A percentile compares a stretch with the other conserved stretches of the same genome.
phyloP scores from a whole-genome alignment of 2,329 filamentous ascomycete genomes.

The Alternaria solani region DNA sequence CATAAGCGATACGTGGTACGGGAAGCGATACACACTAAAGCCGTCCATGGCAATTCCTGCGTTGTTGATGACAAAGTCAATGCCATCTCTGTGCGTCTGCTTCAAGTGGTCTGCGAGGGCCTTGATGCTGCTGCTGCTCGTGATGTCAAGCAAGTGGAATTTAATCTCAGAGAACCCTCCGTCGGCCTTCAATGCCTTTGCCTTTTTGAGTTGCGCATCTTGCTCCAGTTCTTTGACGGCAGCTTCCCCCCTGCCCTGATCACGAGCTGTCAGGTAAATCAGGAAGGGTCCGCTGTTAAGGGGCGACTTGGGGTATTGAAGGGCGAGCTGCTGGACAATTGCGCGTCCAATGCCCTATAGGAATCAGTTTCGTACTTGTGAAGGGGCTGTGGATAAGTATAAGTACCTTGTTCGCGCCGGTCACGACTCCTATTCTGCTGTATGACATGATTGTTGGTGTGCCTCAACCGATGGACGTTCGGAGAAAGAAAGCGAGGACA shows the following conservation, averaged over 20 bases:
- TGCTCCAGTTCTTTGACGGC: slow-evolving; percentile 55
- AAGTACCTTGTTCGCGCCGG: slow-evolving; percentile 62
- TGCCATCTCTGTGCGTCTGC: slow-evolving; percentile 56
- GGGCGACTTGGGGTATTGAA: slow-evolving; percentile 61
- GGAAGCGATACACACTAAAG: slow-evolving; percentile 46
- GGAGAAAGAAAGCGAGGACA: not conserved
- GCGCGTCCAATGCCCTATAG: slow-evolving; percentile 56
- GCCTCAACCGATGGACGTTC: not conserved
- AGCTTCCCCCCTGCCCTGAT: slow-evolving; percentile 57
- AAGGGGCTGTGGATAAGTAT: not conserved
- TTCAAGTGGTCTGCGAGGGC: slow-evolving; percentile 54
- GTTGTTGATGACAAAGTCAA: slow-evolving; percentile 65
- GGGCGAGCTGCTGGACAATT: slow-evolving; percentile 62
- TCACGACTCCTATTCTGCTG: slow-evolving; percentile 60
- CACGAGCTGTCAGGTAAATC: slow-evolving; percentile 64
- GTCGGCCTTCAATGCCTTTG: slow-evolving; percentile 54
- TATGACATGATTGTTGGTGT: slow-evolving; percentile 35
- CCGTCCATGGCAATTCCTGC: slow-evolving; percentile 60
- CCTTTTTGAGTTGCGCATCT: slow-evolving; percentile 56
- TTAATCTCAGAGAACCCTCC: slow-evolving; percentile 55
- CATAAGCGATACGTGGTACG: not conserved
- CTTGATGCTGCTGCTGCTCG: slow-evolving; percentile 55
- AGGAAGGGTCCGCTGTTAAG: slow-evolving; percentile 58
- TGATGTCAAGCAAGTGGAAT: slow-evolving; percentile 60
- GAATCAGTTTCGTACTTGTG: slow-evolving; percentile 12